A percentile compares a stretch with the other conserved stretches of the same genome.
Evolutionary conservation across 139 green algal species (phyloP).

Genomic region (Medakamo hakoo): DNA sequence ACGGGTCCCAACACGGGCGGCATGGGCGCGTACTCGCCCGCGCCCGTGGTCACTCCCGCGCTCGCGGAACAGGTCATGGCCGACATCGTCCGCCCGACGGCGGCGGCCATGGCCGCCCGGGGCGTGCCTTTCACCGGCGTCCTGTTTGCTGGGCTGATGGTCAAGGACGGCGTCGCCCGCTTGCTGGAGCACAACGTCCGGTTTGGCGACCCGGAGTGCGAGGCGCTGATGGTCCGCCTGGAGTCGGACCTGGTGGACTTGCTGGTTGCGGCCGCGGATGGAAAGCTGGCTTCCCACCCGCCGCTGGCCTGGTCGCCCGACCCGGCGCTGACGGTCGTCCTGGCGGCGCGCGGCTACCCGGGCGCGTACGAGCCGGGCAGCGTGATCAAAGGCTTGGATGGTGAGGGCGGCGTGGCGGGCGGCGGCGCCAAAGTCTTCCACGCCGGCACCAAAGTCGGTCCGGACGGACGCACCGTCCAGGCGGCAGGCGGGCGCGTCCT

Average conservation of each 20-base stretch:
- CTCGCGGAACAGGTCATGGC: conserved; percentile 64
- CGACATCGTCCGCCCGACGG: conserved; percentile 72
- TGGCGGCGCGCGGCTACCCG: conserved; percentile 87
- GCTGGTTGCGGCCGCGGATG: conserved; percentile 35
- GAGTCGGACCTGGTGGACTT: conserved; percentile 68
- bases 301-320: neutral
- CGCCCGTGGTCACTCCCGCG: conserved; percentile 70
- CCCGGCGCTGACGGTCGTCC: conserved; percentile 61
- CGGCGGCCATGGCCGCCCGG: conserved; percentile 66
- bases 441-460: conserved; percentile 44
- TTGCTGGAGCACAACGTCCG: conserved; percentile 96
- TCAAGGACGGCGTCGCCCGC: conserved; percentile 66
- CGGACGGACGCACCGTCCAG: conserved; percentile 22
- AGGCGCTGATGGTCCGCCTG: conserved; percentile 81
- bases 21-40: conserved; percentile 96
- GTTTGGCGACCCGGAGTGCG: conserved; percentile 97
- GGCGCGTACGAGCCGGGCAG: conserved; percentile 73
- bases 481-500: conserved; percentile 62
- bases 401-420: conserved; percentile 30
- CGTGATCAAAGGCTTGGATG: conserved; percentile 33
- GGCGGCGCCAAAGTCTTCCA: conserved; percentile 75
- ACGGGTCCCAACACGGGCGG: conserved; percentile 93
- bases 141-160: conserved; percentile 96
- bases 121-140: conserved; percentile 75
- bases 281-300: conserved; percentile 6